Evolutionary conservation across 1,139 yeast genomes (phyloP), one percentile per base, ranked within the genome.

Genomic region (Magnusiomyces tetraspermus): DNA sequence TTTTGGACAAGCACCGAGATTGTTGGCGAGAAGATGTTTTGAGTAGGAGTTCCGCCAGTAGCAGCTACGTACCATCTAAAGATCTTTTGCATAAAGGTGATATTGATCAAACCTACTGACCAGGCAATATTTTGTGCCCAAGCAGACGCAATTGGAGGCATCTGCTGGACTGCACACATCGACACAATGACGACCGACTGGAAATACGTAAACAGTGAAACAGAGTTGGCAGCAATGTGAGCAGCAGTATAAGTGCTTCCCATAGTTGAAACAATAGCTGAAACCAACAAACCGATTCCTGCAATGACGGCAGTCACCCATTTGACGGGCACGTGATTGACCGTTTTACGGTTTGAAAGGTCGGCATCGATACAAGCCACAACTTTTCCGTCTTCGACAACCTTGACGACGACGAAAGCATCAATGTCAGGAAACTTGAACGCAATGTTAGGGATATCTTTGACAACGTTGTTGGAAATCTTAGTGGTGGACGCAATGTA

Each of bases 291-390:
- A 59, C 97, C 97, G 50, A 88, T 70, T 51, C 97, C 97, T 0
- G 97, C 79, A 53, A 94, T 78, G 38, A 92, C 89, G 13, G 98
- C 98, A 58, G 95, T 90, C 36, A 96, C 97, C 98, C 98, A 92
- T 41, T 95, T 80, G 30, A 96, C 97, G 59, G 89, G 88, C 61
- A 82, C 82, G 37, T 96, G 90, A 69, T 89, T 90, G 45, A 92
- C 98, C 1, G 97, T 87, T 67, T 85, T 88, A 55, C 90, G 94
- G 69, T 94, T 92, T 26, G 84, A 71, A 60, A 92, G 73, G 42
- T 80, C 77, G 3, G 96, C 96, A 63, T 86, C 90, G 38, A 92
- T 90, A 76, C 98, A 92, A 2, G 98, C 97, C 56, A 88, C 71
- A 42, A 80, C 76, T 46, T 58, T 58, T 33, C 55, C 51, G 17